Evolutionary conservation across 1,284 basidiomycete species (phyloP).

Genomic region (Malassezia globosa): DNA sequence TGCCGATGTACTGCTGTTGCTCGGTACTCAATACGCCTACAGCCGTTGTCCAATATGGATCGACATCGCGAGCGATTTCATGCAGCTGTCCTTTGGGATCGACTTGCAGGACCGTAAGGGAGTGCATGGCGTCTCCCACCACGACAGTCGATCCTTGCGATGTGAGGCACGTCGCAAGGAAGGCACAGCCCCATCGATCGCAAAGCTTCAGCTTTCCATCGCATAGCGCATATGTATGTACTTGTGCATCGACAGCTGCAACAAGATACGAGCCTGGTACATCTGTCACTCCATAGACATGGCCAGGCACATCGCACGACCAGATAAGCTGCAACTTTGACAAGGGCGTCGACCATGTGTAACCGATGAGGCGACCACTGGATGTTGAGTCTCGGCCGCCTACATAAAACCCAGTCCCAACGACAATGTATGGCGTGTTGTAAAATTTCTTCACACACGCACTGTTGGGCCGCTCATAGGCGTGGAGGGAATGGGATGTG

Average conservation of each 20-base stretch:
- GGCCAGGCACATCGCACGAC: slow-evolving; percentile 26
- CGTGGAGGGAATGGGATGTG: no score
- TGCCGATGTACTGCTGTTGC: slow-evolving; percentile 35
- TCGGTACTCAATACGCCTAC: slow-evolving; percentile 24
- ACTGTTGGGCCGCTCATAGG: slow-evolving; percentile 35
- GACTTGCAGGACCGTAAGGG: slow-evolving; percentile 35
- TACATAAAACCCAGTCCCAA: slow-evolving; percentile 31
- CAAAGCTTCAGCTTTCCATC: not conserved
- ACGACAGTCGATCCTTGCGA: slow-evolving; percentile 21
- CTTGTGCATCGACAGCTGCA: slow-evolving; percentile 39
- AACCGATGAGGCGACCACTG: slow-evolving; percentile 25
- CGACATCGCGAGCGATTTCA: slow-evolving; percentile 38
- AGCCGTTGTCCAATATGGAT: slow-evolving; percentile 43
- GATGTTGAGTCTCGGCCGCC: slow-evolving; percentile 22
- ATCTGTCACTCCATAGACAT: slow-evolving; percentile 30
- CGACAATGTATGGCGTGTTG: slow-evolving; percentile 21
- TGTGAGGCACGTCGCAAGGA: slow-evolving; percentile 34
- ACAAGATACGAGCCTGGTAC: slow-evolving; percentile 21
- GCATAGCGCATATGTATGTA: slow-evolving; percentile 19
- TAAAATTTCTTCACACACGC: slow-evolving; percentile 17
- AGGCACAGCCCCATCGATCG: slow-evolving; percentile 31
- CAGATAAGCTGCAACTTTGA: slow-evolving; percentile 19
- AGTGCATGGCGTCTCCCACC: slow-evolving; percentile 40
- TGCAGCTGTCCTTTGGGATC: slow-evolving; percentile 19
- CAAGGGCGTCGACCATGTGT: no score